Evolutionary conservation across 129 eudicot genomes (phyloP), one percentile per base, ranked within the genome.

Genomic region (Saposhnikovia divaricata): DNA sequence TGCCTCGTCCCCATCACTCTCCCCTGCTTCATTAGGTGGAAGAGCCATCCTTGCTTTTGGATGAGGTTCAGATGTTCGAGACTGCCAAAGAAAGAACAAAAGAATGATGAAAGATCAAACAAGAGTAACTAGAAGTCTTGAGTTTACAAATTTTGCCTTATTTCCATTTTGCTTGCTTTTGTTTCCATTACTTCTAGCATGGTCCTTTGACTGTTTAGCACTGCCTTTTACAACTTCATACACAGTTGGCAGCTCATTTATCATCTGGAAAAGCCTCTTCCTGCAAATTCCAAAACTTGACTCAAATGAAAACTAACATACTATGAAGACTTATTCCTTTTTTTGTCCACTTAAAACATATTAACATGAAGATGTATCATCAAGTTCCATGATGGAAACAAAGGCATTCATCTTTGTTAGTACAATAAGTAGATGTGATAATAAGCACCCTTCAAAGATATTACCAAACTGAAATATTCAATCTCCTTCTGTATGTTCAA

Each of bases 231-330:
- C 89, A 77, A 85, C 85, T 85, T 92, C 96, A 61, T 80, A 92
- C 19, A 92, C 88, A 77, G 93, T 92, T 40, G 93, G 95, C 25
- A 88, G 86, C 31, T 92, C 91, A 57, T 90, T 92, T 80, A 90
- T 92, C 96, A 88, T 84, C 84, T 88, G 89, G 85, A 92, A 92
- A 71, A 92, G 90, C 86, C 87, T 84, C 84, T 92, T 88, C 89
- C 97, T 92, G 86, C 8, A 76, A 27, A 80, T 70, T 23, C 78
- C 74, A 84, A n/a, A 25, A 44, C 23, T 21, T 47, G 48, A 31
- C 53, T 14, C 63, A 75, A 76, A 59, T 80, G 47, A 77, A 65
- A 81, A 77, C 23, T 42, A 59, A 76, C 55, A 77, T 37, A 16
- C 23, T 50, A 21, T 15, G 18, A 51, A 37, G n/a, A 69, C 5